Percentiles rank a stretch among this genome's conserved stretches.
Evolutionary conservation across 129 eudicot genomes (phyloP).

Genomic region (Chrysanthemum makinoi): DNA sequence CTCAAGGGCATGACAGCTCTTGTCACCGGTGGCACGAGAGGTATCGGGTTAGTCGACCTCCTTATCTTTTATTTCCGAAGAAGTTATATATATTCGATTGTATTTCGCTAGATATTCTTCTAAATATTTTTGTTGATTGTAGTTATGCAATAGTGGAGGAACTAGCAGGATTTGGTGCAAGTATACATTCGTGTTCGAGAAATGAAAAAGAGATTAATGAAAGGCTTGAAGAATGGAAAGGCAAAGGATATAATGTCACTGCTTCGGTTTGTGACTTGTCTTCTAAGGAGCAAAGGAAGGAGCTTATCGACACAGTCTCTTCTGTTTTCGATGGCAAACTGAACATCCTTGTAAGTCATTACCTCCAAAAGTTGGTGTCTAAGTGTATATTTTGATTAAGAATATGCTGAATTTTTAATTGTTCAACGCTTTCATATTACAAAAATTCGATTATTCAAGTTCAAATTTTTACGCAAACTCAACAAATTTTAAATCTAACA

Average conservation of each 20-base stretch:
- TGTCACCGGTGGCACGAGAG: constrained; percentile 55
- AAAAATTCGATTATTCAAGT: no score
- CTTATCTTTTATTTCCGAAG: neutral
- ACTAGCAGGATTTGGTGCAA: constrained; percentile 70
- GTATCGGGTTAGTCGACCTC: constrained; percentile 43
- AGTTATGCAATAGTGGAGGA: constrained; percentile 77
- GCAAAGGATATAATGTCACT: constrained; percentile 55
- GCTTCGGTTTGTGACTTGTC: constrained; percentile 56
- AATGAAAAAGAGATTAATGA: constrained; percentile 45
- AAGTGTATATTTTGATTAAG: no score
- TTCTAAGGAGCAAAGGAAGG: constrained; percentile 43
- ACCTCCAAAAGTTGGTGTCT: neutral
- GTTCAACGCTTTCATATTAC: no score
- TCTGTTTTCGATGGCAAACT: constrained; percentile 50
- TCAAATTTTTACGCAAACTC: no score
- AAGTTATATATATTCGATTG: no score
- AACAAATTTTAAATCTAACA: no score
- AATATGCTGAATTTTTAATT: no score
- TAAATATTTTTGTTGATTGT: neutral
- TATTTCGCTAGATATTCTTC: neutral
- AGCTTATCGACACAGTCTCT: constrained; percentile 50
- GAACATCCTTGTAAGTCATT: constrained; percentile 53
- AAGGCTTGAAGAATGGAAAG: constrained; percentile 63
- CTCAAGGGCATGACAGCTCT: constrained; percentile 47
- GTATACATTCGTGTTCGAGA: constrained; percentile 57